phyloP scores from a whole-genome alignment of 352 stramenopile genomes.

The Phytophthora constricta region DNA sequence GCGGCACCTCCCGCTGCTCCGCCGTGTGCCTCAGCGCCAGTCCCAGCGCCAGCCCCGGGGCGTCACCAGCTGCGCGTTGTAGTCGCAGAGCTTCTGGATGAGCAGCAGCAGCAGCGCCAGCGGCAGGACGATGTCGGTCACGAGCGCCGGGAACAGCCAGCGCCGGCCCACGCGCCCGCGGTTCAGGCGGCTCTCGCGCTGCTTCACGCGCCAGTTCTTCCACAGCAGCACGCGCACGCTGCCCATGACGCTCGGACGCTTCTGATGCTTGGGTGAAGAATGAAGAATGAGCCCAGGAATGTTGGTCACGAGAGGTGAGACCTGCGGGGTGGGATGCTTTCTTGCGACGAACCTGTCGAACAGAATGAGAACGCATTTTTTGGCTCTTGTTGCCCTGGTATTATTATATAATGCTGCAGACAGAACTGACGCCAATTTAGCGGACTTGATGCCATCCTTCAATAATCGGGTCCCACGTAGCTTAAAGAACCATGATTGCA shows the following conservation, averaged over 20 bases:
- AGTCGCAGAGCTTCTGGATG: slow-evolving; percentile 61
- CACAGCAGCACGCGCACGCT: slow-evolving; percentile 68
- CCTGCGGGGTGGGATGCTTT: no score
- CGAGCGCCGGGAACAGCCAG: slow-evolving; percentile 73
- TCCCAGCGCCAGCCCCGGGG: slow-evolving; percentile 20
- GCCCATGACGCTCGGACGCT: slow-evolving; percentile 34
- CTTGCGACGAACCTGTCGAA: no score
- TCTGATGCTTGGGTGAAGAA: neutral
- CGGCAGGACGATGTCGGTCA: slow-evolving; percentile 75
- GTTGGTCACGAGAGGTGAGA: no score
- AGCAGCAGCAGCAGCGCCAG: slow-evolving; percentile 64
- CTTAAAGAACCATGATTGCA: no score
- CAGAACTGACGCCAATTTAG: slow-evolving; percentile 90
- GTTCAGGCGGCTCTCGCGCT: slow-evolving; percentile 80
- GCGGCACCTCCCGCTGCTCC: neutral
- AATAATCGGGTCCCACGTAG: no score
- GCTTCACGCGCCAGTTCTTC: slow-evolving; percentile 87
- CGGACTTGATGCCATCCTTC: no score
- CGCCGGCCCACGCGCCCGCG: slow-evolving; percentile 35
- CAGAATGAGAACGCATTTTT: no score
- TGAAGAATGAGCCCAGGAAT: neutral
- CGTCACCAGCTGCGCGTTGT: slow-evolving; percentile 49
- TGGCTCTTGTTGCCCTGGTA: no score
- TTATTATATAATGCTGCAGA: slow-evolving; percentile 79
- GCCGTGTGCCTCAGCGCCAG: no score